Evolutionary conservation across 2,329 filamentous ascomycete species (phyloP).

Genomic region (Fusarium aywerte): DNA sequence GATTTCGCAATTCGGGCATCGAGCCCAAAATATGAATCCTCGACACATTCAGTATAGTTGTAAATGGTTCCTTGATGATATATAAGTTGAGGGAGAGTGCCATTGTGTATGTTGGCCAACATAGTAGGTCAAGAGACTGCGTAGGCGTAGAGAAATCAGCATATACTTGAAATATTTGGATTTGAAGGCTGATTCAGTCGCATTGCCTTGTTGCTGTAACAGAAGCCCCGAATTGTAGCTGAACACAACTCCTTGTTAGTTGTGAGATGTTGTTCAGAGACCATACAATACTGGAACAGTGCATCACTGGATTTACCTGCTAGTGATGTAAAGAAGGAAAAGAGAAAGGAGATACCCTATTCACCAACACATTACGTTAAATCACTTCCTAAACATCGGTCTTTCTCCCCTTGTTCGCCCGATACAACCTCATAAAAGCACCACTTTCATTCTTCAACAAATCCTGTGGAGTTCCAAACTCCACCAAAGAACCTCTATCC

Average conservation of each 20-base stretch:
- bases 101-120: no score
- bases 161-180: neutral
- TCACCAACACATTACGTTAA: neutral
- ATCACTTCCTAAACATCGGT: neutral
- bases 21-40: conserved; percentile 24
- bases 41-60: conserved; percentile 11
- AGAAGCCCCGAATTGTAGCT: no score
- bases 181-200: neutral
- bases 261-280: neutral
- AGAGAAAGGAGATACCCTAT: neutral
- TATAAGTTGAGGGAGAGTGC: no score
- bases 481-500: conserved; percentile 45
- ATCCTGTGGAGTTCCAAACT: conserved; percentile 45
- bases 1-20: conserved; percentile 16
- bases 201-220: neutral
- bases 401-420: conserved; percentile 40
- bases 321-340: neutral
- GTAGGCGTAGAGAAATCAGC: neutral
- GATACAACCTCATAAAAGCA: conserved; percentile 42
- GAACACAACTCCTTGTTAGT: neutral
- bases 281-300: no score
- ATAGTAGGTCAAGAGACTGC: neutral
- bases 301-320: neutral
- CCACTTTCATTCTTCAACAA: conserved; percentile 37
- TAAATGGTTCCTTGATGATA: neutral